phyloP scores from a whole-genome alignment of 768 basidiomycete genomes.

The Mycena filopes region DNA sequence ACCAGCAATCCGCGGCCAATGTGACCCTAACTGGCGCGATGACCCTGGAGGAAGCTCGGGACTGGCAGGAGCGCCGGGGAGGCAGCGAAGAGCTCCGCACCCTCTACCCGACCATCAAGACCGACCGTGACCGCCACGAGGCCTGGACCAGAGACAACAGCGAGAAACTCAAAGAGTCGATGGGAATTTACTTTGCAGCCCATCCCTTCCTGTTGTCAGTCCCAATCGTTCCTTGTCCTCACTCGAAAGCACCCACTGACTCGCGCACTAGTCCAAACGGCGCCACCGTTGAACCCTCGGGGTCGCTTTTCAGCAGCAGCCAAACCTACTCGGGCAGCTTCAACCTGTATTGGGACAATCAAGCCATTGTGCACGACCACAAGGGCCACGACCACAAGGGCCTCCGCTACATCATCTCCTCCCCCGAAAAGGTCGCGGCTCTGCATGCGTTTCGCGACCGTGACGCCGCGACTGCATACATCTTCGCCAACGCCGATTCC shows the following conservation, averaged over 20 bases:
- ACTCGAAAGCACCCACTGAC: neutral
- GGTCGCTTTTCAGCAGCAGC: neutral
- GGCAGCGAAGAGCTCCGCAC: too few species aligned
- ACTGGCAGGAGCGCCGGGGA: too few species aligned
- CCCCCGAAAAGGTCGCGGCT: neutral
- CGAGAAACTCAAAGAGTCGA: neutral
- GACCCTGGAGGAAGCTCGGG: too few species aligned
- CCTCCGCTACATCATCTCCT: neutral
- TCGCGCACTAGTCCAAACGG: neutral
- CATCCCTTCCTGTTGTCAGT: neutral
- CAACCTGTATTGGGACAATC: neutral
- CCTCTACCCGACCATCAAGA: neutral
- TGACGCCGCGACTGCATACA: neutral
- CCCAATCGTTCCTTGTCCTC: neutral
- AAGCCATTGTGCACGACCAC: neutral
- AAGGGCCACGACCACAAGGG: neutral
- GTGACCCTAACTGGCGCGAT: too few species aligned
- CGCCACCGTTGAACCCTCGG: neutral
- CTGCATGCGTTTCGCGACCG: neutral
- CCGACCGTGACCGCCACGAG: neutral
- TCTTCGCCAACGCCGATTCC: neutral
- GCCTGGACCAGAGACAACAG: neutral
- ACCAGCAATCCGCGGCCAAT: too few species aligned
- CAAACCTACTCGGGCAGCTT: neutral
- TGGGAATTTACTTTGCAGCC: neutral